Base-by-base conservation (phyloP, 2,329 filamentous ascomycete genomes). In the Pseudohalonectria lignicola region DNA sequence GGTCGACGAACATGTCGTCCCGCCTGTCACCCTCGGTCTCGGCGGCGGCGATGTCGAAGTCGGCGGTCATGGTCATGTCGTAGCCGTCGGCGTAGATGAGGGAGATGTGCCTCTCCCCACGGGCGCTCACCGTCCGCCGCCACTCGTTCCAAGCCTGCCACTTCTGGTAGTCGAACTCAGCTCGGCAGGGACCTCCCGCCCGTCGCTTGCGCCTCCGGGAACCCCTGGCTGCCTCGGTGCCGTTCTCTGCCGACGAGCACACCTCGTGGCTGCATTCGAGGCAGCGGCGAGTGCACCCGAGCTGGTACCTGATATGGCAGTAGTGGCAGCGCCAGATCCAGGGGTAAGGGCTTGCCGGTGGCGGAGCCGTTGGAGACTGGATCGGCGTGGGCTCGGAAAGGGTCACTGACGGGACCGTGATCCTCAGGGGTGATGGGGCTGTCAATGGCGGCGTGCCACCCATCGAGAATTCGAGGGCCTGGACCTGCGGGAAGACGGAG, bases 211-310 rank as follows among this genome's bases (percentile, higher is more conserved):
- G 13, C n/a, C 15, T 31, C 9, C 30, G 13, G 15, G 13, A 9
- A 9, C 13, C 10, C 9, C 30, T 31, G 31, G 4, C 12, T 15
- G 19, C 19, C 23, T 13, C 19, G 25, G 17, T 21, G 20, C 45
- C 41, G 16, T 35, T 35, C 3, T 41, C n/a, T 19, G 48, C 48
- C 6, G 34, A 17, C 16, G 51, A 52, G 49, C 63, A 63, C 42
- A 57, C 52, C 21, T 34, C 36, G 49, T 62, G 59, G 39, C 49
- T 49, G 52, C 63, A 63, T 29, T 54, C 49, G 33, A 67, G 54
- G 37, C 64, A 61, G 17, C 56, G 51, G 9, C 56, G 54, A 32
- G 60, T 64, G 41, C 45, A 50, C 35, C 45, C 43, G 6, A 61
- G 41, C 31, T 41, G 47, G 46, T 54, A 60, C 1, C 23, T 20